A percentile compares a stretch with the other conserved stretches of the same genome.
Evolutionary conservation across 108 stramenopile species (phyloP).

Genomic region (Parietichytrium sp.): DNA sequence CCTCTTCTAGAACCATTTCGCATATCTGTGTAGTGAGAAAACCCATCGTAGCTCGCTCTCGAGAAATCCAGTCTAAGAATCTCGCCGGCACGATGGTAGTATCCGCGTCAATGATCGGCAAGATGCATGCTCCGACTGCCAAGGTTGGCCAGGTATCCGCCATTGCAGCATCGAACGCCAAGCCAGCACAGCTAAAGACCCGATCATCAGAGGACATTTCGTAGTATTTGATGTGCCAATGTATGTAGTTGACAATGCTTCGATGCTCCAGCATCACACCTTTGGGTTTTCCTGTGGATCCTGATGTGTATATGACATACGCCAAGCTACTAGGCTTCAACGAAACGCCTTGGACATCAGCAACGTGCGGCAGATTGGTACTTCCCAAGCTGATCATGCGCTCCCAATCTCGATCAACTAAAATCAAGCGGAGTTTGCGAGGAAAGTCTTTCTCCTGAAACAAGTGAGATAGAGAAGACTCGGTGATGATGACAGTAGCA

Average conservation of each 20-base stretch:
- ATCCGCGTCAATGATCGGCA: background rate
- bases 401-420: background rate
- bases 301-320: constrained; percentile 26
- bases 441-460: background rate
- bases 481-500: background rate
- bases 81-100: background rate
- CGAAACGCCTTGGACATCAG: background rate
- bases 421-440: background rate
- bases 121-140: background rate
- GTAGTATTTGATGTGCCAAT: background rate
- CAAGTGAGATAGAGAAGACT: background rate
- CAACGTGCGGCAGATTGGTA: background rate
- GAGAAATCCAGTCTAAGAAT: constrained; percentile 12
- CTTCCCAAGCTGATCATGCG: background rate
- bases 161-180: constrained; percentile 9
- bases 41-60: constrained; percentile 26
- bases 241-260: background rate
- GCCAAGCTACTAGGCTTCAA: background rate
- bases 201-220: background rate
- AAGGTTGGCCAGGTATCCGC: constrained; percentile 36
- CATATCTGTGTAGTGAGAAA: constrained; percentile 33
- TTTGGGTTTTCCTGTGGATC: constrained; percentile 37
- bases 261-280: constrained; percentile 31
- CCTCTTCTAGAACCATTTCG: constrained; percentile 33
- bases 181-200: constrained; percentile 20